Evolutionary conservation across 352 stramenopile genomes (phyloP), one percentile per base, ranked within the genome.

Genomic region (Pythium phragmiticola): DNA sequence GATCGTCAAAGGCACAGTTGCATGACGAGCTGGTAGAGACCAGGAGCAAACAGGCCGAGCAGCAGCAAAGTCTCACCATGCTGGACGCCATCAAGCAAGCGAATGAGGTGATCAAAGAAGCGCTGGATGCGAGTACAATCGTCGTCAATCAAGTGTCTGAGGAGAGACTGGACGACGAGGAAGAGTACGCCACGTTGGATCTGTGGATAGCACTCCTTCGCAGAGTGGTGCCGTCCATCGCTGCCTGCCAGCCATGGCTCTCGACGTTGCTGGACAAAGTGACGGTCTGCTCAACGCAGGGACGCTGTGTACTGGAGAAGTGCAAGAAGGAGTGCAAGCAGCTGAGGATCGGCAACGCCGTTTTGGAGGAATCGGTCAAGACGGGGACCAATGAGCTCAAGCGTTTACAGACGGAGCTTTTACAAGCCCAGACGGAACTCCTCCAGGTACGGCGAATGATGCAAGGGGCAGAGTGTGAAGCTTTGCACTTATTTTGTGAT

Each of bases 401-500:
- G 14, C 46, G 48, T 0, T 50, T 68, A 5, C 45, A 59, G 55
- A 23, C 60, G 2, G 53, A 74, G 48, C 34, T 50, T 2, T 49
- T 68, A 7, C 66, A 79, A 28, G 16, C 47, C 5, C 17, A 52
- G n/a, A 50, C 36, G n/a, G 48, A 62, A 7, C 52, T 61, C 17
- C 36, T 60, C 36, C 59, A 60, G 59, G 59, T 66, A 48, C 21
- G 50, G 6, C 5, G 36, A 4, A 13, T 3, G 14, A n/a, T 46
- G 39, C 1, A 46, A 19, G 39, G 13, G 17, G 13, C 39, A n/a
- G 17, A 5, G 4, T 46, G 16, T 39, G 13, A 14, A 36, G 16
- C 21, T 14, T 30, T 33, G 21, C 12, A 8, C 42, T 82, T 30
- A 57, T 21, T 11, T 8, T 48, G 23, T 57, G 46, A 28, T 5